Evolutionary conservation across 1,139 yeast genomes (phyloP), one percentile per base, ranked within the genome.

Genomic region (Hansenula lynferdii): DNA sequence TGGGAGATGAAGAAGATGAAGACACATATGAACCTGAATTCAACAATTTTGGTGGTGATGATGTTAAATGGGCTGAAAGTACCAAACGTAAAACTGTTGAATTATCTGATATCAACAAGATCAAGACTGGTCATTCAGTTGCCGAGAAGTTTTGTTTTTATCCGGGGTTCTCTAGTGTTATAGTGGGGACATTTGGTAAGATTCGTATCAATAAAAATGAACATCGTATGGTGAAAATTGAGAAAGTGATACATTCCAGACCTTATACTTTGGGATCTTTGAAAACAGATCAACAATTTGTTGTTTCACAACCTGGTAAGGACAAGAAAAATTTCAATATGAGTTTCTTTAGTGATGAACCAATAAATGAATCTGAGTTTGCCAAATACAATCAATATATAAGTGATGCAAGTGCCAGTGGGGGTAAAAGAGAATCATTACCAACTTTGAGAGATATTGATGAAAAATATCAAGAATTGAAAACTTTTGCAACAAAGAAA

Each of bases 201-300:
- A 79, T 92, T 39, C 86, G 87, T 56, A 74, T 90, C 43, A 77
- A 82, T 34, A 66, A 67, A 48, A 74, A 83, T n/a, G 75, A 77
- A 44, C 92, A 92, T 61, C 72, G 97, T 51, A 75, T 90, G 76
- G 95, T 92, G 34, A 83, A 79, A 55, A 78, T 94, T 38, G 81
- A 79, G 48, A 83, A 77, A 40, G 71, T 82, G 23, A 73, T 75
- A 34, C 63, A 69, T 34, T 81, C 79, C 30, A 77, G 70, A 48
- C 75, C 80, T 20, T 83, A 83, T 58, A 66, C 61, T 62, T 81
- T 53, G 77, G 78, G 10, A 69, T 64, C 32, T 69, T 37, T 6
- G 44, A 43, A 26, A 55, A 72, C 80, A 49, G 79, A 80, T 58
- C 69, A 79, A 47, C 78, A 79, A 62, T 62, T 89, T 62, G 65